Evolutionary conservation across 2,329 filamentous ascomycete species (phyloP), one percentile per base, ranked within the genome.

Genomic region (Ilyonectria mors-panacis): DNA sequence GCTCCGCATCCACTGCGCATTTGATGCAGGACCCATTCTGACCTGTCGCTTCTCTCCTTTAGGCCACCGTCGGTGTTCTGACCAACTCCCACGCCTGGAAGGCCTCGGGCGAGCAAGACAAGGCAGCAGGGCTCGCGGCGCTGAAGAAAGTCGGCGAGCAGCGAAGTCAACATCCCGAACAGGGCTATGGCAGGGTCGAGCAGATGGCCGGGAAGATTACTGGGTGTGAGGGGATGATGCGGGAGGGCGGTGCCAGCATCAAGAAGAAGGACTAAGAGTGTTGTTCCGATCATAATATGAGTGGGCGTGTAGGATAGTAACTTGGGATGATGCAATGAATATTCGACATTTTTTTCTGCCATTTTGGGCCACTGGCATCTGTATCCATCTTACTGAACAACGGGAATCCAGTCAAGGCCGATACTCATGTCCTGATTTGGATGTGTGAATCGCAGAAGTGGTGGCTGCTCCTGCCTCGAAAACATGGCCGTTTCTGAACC

Each of bases 161-260:
- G 59, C 84, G 90, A 23, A 88, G 39, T 6, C 15, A 42, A 42
- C 15, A 92, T 71, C 77, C 86, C 1, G 75, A 78, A 6, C 81
- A 86, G 48, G 91, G 91, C 0, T 89, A 86, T 61, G 91, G 91
- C 39, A 88, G 86, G 74, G 84, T 85, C 3, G 91, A 94, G 77
- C 88, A 93, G 82, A 76, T 90, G 54, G 87, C 89, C 0, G 91
- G 91, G 6, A 88, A 87, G 75, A 79, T 87, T 1, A 86, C 88
- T 0, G 91, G 91, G 0, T 93, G 91, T 70, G 88, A 91, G 78
- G 91, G 91, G 0, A 93, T 93, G 91, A 82, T 87, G 78, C 84
- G 85, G 61, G 90, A 92, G 78, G 90, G 90, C 0, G 83, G 81
- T 15, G 84, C 82, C 19, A 90, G 87, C 74, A 80, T 78, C 61